A percentile compares a stretch with the other conserved stretches of the same genome.
phyloP scores from a whole-genome alignment of 1,284 basidiomycete genomes.

The Ustilago xerochloae region DNA sequence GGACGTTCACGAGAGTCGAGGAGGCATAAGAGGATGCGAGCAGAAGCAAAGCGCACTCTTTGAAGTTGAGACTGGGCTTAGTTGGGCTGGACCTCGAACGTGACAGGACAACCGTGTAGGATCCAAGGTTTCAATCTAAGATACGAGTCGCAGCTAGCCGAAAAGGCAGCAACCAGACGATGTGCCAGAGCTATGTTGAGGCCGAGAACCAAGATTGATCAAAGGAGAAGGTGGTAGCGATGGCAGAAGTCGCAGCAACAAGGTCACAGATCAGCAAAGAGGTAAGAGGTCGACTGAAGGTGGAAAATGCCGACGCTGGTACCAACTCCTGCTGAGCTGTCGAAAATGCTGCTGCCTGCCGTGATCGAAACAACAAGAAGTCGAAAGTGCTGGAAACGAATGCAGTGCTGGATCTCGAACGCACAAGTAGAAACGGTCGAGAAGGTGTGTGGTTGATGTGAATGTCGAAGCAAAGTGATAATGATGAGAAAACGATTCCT shows the following conservation, averaged over 20 bases:
- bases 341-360: conserved; percentile 10
- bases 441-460: neutral
- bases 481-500: neutral
- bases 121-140: neutral
- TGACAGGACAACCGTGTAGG: neutral
- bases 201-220: neutral
- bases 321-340: neutral
- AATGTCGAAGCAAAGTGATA: neutral
- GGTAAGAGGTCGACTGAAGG: neutral
- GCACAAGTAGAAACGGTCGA: conserved; percentile 7
- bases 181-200: conserved; percentile 1
- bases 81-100: conserved; percentile 15
- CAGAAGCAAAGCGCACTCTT: conserved; percentile 5
- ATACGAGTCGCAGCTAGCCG: neutral
- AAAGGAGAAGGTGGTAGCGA: conserved; percentile 3
- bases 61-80: neutral
- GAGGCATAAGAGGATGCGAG: conserved; percentile 18
- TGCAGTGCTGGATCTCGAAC: conserved; percentile 7
- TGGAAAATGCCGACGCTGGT: conserved; percentile 6
- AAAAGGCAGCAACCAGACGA: neutral
- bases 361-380: conserved; percentile 5
- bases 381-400: conserved; percentile 7
- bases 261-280: neutral
- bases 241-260: conserved; percentile 13
- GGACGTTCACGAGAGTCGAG: conserved; percentile 6